Evolutionary conservation across 352 stramenopile species (phyloP), one percentile per base, ranked within the genome.

Genomic region (Phytophthora hybrid): DNA sequence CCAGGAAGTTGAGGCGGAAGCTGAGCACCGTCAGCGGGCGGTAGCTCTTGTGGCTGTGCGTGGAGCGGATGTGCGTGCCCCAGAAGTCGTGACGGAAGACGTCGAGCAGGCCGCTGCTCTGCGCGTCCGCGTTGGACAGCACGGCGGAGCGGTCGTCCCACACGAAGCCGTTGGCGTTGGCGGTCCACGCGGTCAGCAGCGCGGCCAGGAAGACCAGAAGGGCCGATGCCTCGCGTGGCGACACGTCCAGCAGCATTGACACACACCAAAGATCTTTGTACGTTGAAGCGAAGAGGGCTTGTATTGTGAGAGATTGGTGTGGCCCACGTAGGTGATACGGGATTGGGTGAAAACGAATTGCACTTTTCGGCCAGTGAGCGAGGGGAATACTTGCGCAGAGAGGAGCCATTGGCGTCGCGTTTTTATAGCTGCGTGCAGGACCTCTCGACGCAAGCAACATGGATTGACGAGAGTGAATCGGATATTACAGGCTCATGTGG

Each of bases 121-220:
- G 74, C n/a, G 89, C 77, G 75, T 97, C 89, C 2, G 31, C 39
- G 66, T 97, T 97, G n/a, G 31, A 19, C 10, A 91, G 34, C 18
- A 97, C 79, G 5, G 92, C 92, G 9, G 91, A 90, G 63, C 92
- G 85, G 69, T 98, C 93, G 77, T 98, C 92, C 93, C 92, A 98
- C 18, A 97, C 90, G 70, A 98, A 97, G 5, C 77, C 84, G 49
- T 89, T 91, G 23, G 59, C 14, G 19, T 84, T 76, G 14, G 88
- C 82, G 55, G 82, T 90, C 74, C 79, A 83, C 18, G 88, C 79
- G 0, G 89, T 80, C 8, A 77, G 51, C n/a, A 91, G 65, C n/a
- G 81, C 83, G 2, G 82, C 55, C 1, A 79, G 13, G 5, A 73
- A 76, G 6, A 93, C 76, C 13, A 55, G 26, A 5, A 70, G 39